Evolutionary conservation across 2,329 filamentous ascomycete genomes (phyloP).

Genomic region (Macrophomina tecta): DNA sequence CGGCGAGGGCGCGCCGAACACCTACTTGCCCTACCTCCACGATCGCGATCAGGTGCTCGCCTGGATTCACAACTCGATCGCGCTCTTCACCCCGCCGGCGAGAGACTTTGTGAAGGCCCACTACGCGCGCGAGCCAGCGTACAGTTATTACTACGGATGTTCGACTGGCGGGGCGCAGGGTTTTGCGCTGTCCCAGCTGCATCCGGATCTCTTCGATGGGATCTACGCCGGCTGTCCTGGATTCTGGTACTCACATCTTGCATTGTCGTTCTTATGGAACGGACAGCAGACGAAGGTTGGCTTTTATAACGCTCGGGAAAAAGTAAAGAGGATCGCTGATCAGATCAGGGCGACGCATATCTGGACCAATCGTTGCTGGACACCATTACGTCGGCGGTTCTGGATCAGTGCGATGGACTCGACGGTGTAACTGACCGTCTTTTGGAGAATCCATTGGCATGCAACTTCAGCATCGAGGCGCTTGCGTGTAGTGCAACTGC

Average conservation of each 20-base stretch:
- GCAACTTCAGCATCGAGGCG: conserved; percentile 44
- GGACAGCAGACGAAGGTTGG: conserved; percentile 27
- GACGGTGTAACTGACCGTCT: conserved; percentile 48
- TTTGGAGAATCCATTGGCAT: conserved; percentile 48
- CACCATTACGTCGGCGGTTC: conserved; percentile 41
- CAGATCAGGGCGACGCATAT: conserved; percentile 29
- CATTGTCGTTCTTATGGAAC: conserved; percentile 31
- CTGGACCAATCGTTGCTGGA: conserved; percentile 40
- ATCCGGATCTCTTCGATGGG: conserved; percentile 32
- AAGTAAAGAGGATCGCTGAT: background rate
- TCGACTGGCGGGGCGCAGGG: conserved; percentile 32
- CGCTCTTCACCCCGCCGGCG: conserved; percentile 29
- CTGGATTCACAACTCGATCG: conserved; percentile 31
- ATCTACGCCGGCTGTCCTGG: conserved; percentile 31
- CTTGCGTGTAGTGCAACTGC: conserved; percentile 37
- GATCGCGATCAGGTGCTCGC: conserved; percentile 25
- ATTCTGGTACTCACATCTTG: conserved; percentile 31
- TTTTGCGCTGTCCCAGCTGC: conserved; percentile 30
- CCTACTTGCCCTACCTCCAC: conserved; percentile 31
- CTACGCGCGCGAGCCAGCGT: conserved; percentile 10
- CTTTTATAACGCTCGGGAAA: background rate
- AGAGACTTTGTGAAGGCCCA: conserved; percentile 22
- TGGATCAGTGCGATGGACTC: conserved; percentile 47
- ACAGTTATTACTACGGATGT: conserved; percentile 31
- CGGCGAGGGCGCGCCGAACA: conserved; percentile 25